Base-by-base conservation (phyloP, 768 basidiomycete genomes). In the Calocera cornea region DNA sequence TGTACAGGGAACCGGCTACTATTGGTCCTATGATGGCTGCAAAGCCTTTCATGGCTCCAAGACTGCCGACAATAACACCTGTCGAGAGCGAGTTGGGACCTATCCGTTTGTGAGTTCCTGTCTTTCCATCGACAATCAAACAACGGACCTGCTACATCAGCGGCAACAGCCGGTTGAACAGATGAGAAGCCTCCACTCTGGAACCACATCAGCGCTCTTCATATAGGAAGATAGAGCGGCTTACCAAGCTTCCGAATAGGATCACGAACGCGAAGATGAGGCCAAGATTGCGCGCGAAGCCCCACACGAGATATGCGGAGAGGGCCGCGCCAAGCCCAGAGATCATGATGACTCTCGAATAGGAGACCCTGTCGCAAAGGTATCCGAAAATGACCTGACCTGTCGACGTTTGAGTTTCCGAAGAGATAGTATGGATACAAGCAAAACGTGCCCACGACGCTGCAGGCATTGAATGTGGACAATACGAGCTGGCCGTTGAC, bases 11-110 rank as follows among this genome's bases (percentile, higher is more conserved):
- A 22, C n/a, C 41, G 40, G 65, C 38, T 44, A 66, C 49, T 17
- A 49, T 44, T 19, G 65, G 65, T 22, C 65, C 65, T 3, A 66
- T 49, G 65, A 66, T 34, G 7, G 44, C 65, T 5, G 65, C 65
- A 2, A 66, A 11, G 17, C 65, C 65, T 47, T 66, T 66, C 38
- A 49, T 19, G 8, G 41, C 41, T 19, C 29, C 65, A 34, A 66
- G 38, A 19, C n/a, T 11, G 5, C 65, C 65, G 14, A 66, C 19
- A n/a, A 66, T 44, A 10, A 49, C 44, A n/a, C 65, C 33, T 3
- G 38, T 2, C 19, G 44, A 47, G 14, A 27, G 36, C 27, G 64
- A 36, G 24, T 65, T 38, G 11, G 64, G 3, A 14, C 64, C 64
- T 65, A 24, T 16, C 2, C 8, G 5, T 65, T 10, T 34, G 40